Percentiles rank a stretch among this genome's conserved stretches.
Evolutionary conservation across 805 yeast species (phyloP).

Genomic region (Metschnikowia corniflorae): DNA sequence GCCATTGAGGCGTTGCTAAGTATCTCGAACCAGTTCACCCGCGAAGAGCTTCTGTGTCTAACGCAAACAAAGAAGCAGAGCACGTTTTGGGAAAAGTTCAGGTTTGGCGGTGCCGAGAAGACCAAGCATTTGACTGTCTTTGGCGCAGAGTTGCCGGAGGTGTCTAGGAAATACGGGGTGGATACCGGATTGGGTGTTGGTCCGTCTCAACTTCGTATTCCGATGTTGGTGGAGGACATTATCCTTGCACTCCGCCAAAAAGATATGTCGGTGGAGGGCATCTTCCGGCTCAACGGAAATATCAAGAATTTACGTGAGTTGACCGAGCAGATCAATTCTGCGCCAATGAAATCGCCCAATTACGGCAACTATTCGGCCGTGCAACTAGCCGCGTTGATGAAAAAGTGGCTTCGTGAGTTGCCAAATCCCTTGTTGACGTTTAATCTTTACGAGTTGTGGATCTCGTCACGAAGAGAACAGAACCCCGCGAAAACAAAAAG

Average conservation of each 20-base stretch:
- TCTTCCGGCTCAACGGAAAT: conserved; percentile 94
- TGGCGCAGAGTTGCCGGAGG: conserved; percentile 68
- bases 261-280: conserved; percentile 95
- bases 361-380: conserved; percentile 76
- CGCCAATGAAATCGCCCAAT: conserved; percentile 69
- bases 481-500: conserved; percentile 47
- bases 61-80: conserved; percentile 42
- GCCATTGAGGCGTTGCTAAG: conserved; percentile 51
- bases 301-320: conserved; percentile 75
- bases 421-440: conserved; percentile 88
- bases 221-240: conserved; percentile 82
- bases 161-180: conserved; percentile 71
- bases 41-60: conserved; percentile 36
- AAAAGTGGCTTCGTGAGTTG: conserved; percentile 85
- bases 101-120: conserved; percentile 29
- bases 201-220: conserved; percentile 73
- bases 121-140: conserved; percentile 50
- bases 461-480: conserved; percentile 54
- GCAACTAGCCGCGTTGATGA: conserved; percentile 88
- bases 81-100: conserved; percentile 54
- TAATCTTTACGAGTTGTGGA: conserved; percentile 74
- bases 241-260: conserved; percentile 79
- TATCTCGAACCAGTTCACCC: conserved; percentile 22
- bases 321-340: conserved; percentile 66
- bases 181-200: conserved; percentile 86